Conservation (phyloP, 2,329 filamentous ascomycete species). For the Fusarium nematophilum region DNA sequence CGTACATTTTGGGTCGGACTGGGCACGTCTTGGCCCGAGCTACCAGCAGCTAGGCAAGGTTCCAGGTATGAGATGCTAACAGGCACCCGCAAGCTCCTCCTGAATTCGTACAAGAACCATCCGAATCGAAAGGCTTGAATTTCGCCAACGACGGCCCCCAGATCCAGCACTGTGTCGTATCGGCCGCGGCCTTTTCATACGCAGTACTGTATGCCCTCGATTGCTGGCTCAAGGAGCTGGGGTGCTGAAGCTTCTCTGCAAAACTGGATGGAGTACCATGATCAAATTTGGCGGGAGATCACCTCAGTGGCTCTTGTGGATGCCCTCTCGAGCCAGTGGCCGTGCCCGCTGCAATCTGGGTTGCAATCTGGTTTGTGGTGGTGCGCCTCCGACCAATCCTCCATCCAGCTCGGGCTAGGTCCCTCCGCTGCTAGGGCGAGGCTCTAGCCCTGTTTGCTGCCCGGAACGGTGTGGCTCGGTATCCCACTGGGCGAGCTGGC, state of each 20-base stretch:
- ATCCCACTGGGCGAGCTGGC: constrained; percentile 29
- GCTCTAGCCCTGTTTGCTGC: constrained; percentile 36
- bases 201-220: background rate
- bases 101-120: constrained; percentile 4
- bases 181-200: background rate
- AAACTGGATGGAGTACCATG: constrained; percentile 14
- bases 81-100: constrained; percentile 20
- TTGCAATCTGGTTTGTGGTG: constrained; percentile 36
- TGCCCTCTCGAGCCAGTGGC: constrained; percentile 29
- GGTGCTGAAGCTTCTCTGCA: background rate
- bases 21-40: constrained; percentile 30
- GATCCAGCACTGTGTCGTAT: background rate
- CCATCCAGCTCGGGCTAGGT: constrained; percentile 37
- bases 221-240: no score
- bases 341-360: constrained; percentile 26
- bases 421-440: constrained; percentile 36
- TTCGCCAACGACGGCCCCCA: background rate
- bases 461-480: constrained; percentile 32
- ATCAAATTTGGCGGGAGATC: constrained; percentile 39
- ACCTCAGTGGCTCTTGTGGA: constrained; percentile 37
- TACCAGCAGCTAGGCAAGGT: constrained; percentile 32
- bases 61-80: constrained; percentile 20
- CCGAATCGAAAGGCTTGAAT: background rate
- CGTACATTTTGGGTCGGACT: constrained; percentile 9
- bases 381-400: constrained; percentile 36